Evolutionary conservation across 2,329 filamentous ascomycete species (phyloP), one percentile per base, ranked within the genome.

Genomic region (Arthrobotrys conoides): DNA sequence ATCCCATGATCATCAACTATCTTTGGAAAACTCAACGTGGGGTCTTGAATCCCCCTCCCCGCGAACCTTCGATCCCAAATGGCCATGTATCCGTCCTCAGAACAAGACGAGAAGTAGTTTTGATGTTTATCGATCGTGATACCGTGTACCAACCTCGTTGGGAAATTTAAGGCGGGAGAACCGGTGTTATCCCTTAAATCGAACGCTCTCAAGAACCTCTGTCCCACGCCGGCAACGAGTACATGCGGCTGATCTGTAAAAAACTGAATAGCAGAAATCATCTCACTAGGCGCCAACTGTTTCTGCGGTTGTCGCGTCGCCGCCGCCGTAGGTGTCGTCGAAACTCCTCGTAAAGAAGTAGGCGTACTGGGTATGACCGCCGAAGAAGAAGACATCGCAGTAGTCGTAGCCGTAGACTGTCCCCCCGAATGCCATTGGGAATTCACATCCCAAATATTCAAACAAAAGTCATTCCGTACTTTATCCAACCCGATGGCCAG

Each of bases 91-190:
- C 81, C 79, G 46, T 82, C 82, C 2, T 82, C 82, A 2, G 91
- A 91, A 14, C 92, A 93, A 0, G 93, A 94, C 0, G 93, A 90
- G 85, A 96, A 95, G 84, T 94, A 95, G 81, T 96, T 94, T 80
- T 91, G 90, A 81, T 96, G 92, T 22, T 90, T 87, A 85, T 96
- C 92, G 77, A 96, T 92, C 16, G 92, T 89, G 69, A 96, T 85
- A 61, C 88, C 88, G 81, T 88, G 86, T 6, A 88, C 87, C 80
- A 87, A 86, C 3, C 86, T 85, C 1, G 87, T 87, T 0, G 85
- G 83, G 38, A 85, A 85, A 61, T 87, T 86, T 38, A 51, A 64
- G 8, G 36, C 82, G 61, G 85, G 41, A 88, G 87, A 86, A 86
- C 84, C 86, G 71, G 38, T 82, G 64, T 80, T 81, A 93, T 91